Base-by-base conservation (phyloP, 164 flowering plant genomes). In the Santalum album region DNA sequence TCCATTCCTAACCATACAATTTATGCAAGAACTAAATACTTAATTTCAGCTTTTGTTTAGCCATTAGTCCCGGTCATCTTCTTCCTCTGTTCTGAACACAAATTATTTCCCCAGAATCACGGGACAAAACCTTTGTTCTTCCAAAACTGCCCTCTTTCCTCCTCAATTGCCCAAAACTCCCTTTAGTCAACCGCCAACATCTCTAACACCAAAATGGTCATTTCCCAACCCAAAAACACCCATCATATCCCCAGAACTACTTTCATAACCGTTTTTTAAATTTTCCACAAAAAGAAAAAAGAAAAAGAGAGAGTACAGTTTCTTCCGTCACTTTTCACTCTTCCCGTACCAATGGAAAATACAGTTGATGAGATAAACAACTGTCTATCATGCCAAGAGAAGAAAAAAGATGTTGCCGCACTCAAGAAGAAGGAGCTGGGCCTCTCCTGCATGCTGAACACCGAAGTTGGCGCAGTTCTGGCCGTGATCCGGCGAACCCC, bases 391-490 rank as follows among this genome's bases (percentile, higher is more conserved):
- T 43, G 20, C 46, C 10, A 43, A 14, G 43, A 16, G 43, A 39
- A 43, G 46, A 43, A 11, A 7, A 19, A 54, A 63, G 55, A 42
- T 23, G 43, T 35, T 22, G 24, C 53, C 11, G 66, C 47, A 56
- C 18, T 39, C 21, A 68, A 57, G 48, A 58, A 65, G 29, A 77
- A 64, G 60, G 87, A 84, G 64, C 67, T 82, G 4, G 80, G 79
- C 0, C 20, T 86, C 26, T 77, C 99, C 0, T 92, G 96, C 81
- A 86, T 81, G 89, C 55, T 92, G 7, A 92, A 85, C 78, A 80
- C 90, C 7, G 96, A 92, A 58, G 79, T 92, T 0, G 82, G 90
- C 0, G 78, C 95, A 9, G 75, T 92, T 53, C 81, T 92, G 1
- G 96, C 96, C 7, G 94, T 81, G 45, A 62, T 92, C 26, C 75